phyloP scores from a whole-genome alignment of 1,139 yeast genomes.

The Lodderomyces pseudojiufengensis region DNA sequence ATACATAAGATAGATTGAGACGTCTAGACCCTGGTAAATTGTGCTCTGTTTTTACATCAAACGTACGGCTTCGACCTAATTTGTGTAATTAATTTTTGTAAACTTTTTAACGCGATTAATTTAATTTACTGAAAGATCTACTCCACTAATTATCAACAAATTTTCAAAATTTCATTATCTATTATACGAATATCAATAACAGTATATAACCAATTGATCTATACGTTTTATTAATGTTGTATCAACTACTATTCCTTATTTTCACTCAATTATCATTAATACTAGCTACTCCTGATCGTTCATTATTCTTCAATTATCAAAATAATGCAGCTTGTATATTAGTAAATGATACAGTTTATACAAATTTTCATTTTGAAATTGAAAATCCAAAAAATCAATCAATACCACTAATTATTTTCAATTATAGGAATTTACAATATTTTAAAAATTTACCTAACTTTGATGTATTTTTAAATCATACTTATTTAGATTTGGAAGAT shows the following conservation, averaged over 20 bases:
- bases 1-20: too few species aligned
- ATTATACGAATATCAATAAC: too few species aligned
- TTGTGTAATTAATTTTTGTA: too few species aligned
- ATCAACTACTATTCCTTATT: slow-evolving; percentile 2
- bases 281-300: slow-evolving; percentile 10
- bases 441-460: slow-evolving; percentile 15
- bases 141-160: too few species aligned
- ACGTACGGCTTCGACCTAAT: too few species aligned
- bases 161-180: background rate
- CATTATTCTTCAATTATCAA: slow-evolving; percentile 10
- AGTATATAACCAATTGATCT: too few species aligned
- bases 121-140: too few species aligned
- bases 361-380: slow-evolving; percentile 10
- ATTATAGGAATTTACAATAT: slow-evolving; percentile 10
- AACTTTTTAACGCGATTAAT: too few species aligned
- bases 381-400: slow-evolving; percentile 4
- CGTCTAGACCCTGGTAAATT: too few species aligned
- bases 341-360: slow-evolving; percentile 9
- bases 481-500: slow-evolving; percentile 9
- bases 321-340: slow-evolving; percentile 15
- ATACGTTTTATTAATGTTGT: background rate
- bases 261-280: slow-evolving; percentile 8
- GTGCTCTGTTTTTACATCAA: too few species aligned
- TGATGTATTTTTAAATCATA: slow-evolving; percentile 13
- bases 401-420: slow-evolving; percentile 13